Evolutionary conservation across 2,329 filamentous ascomycete genomes (phyloP), one percentile per base, ranked within the genome.

Genomic region (Talaromyces islandicus): DNA sequence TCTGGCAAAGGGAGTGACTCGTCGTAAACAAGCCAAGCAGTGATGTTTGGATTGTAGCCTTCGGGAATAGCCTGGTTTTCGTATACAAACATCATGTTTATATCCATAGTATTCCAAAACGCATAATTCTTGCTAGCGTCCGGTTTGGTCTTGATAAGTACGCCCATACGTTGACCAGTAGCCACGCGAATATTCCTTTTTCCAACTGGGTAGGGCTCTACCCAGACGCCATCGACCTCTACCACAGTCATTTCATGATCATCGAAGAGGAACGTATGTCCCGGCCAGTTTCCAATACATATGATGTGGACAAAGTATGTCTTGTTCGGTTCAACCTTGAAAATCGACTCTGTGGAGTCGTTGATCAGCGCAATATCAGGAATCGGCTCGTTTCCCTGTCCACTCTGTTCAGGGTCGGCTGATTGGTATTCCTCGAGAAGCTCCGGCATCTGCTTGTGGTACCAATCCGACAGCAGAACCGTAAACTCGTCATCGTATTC

Each of bases 231-330:
- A 54, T 76, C 74, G 1, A 75, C 66, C 55, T 74, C 73, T 7
- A 76, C 71, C 5, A 77, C 70, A 1, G 67, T 73, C 66, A 77
- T 71, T 51, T 72, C 67, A 62, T 77, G 75, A 24, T 70, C 72
- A 62, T 81, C 78, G 30, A 82, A 72, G 50, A 73, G 74, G 60
- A 83, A 75, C 57, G 78, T 77, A 62, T 82, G 80, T 11, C 76
- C 77, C 0, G 78, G 77, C 74, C 91, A 92, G 17, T 88, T 89
- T 14, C 86, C 88, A 21, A 91, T 83, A 66, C 91, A 91, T 66
- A 91, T 78, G 61, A 92, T 78, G 50, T 87, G 86, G 66, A 93
- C 81, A 9, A 91, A 76, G 61, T 92, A 92, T 0, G 87, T 92
- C 67, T 85, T 90, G 2, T 83, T 83, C 0, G 89, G 85, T 64